Conservation (phyloP, 73 alveolate species). For the Symbiodinium pilosum region DNA sequence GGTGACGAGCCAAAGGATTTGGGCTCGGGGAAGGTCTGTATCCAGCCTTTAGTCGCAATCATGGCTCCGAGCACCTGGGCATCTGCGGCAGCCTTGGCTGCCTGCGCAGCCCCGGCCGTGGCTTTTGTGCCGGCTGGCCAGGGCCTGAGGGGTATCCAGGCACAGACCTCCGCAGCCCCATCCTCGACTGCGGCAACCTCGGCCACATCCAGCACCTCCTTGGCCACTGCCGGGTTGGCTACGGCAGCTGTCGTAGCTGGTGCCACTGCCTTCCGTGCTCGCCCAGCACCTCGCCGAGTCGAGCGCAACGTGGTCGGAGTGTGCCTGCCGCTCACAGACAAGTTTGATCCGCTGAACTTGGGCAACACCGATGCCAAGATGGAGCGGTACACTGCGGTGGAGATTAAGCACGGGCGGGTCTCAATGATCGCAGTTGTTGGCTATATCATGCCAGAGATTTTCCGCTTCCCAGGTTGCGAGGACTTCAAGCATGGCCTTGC, state of each 20-base stretch:
- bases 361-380: slow-evolving; percentile 90
- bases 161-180: too few relatives aligned
- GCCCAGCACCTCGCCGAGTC: background rate
- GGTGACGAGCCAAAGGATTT: background rate
- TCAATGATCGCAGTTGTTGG: slow-evolving; percentile 18
- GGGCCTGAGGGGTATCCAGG: background rate
- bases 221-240: slow-evolving; percentile 31
- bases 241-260: slow-evolving; percentile 44
- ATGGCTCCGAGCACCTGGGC: slow-evolving; percentile 54
- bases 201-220: slow-evolving; percentile 6
- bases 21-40: background rate
- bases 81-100: slow-evolving; percentile 13
- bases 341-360: slow-evolving; percentile 77
- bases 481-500: slow-evolving; percentile 64
- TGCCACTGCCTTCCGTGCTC: slow-evolving; percentile 29
- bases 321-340: slow-evolving; percentile 83
- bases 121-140: slow-evolving; percentile 59
- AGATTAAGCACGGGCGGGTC: slow-evolving; percentile 63
- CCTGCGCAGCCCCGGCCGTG: slow-evolving; percentile 50
- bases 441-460: slow-evolving; percentile 80
- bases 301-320: slow-evolving; percentile 62
- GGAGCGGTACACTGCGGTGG: slow-evolving; percentile 93
- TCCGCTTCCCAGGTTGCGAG: slow-evolving; percentile 94
- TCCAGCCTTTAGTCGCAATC: background rate
- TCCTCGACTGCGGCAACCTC: background rate